phyloP scores from a whole-genome alignment of 805 yeast species.

The Hanseniaspora lachancei region DNA sequence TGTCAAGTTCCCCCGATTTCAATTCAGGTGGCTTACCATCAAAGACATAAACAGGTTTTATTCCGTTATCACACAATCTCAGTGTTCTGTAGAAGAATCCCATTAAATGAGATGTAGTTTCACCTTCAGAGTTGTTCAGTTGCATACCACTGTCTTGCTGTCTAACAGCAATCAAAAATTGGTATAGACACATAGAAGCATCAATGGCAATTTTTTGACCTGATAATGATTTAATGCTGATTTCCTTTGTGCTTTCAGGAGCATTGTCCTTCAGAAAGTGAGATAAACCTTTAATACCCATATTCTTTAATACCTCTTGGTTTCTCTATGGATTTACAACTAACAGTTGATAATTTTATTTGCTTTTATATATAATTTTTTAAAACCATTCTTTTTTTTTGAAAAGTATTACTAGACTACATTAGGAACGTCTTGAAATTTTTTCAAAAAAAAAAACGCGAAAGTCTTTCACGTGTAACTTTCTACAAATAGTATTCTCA shows the following conservation, averaged over 20 bases:
- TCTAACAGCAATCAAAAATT: constrained; percentile 88
- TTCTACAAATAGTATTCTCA: no score
- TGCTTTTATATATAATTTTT: no score
- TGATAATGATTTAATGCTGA: constrained; percentile 71
- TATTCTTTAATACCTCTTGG: constrained; percentile 13
- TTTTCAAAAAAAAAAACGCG: no score
- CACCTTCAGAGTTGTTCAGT: constrained; percentile 76
- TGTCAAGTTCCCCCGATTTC: constrained; percentile 85
- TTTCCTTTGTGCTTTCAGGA: constrained; percentile 61
- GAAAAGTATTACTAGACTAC: no score
- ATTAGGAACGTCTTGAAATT: no score
- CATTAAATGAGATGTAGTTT: constrained; percentile 85
- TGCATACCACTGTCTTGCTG: constrained; percentile 88
- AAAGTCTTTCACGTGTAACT: no score
- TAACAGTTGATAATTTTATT: no score
- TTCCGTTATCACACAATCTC: constrained; percentile 78
- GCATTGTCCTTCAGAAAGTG: constrained; percentile 82
- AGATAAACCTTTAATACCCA: constrained; percentile 67
- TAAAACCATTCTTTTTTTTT: no score
- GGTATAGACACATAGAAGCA: constrained; percentile 94
- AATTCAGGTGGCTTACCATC: constrained; percentile 96
- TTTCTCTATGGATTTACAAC: background rate
- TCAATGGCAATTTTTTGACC: constrained; percentile 95
- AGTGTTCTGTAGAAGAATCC: constrained; percentile 94
- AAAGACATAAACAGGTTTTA: constrained; percentile 91